These are phyloP conservation scores for Pseudogymnoascus sp. DNA, from an alignment of 2,329 filamentous ascomycete species.

Conservation along the genomic window DNA sequence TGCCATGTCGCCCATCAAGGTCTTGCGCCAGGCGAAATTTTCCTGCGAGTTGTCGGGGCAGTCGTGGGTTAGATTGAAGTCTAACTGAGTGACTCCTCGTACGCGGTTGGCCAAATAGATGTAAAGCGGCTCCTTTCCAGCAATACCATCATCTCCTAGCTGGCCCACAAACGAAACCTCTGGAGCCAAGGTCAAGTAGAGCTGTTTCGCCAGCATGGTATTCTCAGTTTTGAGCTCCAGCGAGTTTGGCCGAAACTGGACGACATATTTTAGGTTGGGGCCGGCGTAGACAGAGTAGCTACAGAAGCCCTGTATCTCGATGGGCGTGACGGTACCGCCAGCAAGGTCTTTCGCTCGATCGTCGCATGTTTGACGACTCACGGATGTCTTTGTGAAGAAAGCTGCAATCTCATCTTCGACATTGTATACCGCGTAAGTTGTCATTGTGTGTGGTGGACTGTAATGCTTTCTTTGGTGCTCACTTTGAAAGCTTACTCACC, in stretches of 20 bases:
- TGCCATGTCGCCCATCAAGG: conserved; percentile 29
- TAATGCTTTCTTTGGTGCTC: background rate
- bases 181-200: conserved; percentile 28
- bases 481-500: background rate
- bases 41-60: conserved; percentile 29
- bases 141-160: conserved; percentile 19
- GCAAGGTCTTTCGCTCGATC: conserved; percentile 23
- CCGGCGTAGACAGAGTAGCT: conserved; percentile 35
- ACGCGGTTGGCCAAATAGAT: conserved; percentile 32
- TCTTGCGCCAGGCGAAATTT: conserved; percentile 29
- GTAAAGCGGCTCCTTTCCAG: conserved; percentile 27
- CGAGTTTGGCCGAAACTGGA: conserved; percentile 32
- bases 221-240: conserved; percentile 28
- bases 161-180: conserved; percentile 25
- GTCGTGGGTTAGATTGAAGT: conserved; percentile 30
- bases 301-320: conserved; percentile 31
- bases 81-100: conserved; percentile 29
- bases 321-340: conserved; percentile 26
- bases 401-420: conserved; percentile 21
- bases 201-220: conserved; percentile 22
- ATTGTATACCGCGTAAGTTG: conserved; percentile 18
- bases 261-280: conserved; percentile 26
- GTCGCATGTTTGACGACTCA: conserved; percentile 17
- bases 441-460: background rate
- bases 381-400: conserved; percentile 25